Conservation (phyloP, 495 filamentous ascomycete species). For the Friedmanniomyces simplex region DNA sequence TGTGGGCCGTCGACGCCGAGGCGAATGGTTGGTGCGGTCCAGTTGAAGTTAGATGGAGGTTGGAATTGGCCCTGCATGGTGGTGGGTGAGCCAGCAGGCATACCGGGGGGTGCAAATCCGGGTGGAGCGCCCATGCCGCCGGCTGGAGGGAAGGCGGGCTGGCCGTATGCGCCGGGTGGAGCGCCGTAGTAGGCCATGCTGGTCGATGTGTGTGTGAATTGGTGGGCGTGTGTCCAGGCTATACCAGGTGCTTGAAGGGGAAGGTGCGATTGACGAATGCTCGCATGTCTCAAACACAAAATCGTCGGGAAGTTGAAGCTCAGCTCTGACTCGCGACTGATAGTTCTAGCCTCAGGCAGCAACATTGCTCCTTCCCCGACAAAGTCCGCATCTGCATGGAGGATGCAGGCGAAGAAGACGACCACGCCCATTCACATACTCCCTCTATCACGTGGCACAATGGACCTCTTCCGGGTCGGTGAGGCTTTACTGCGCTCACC, state of each 20-base stretch:
- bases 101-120: slow-evolving; percentile 12
- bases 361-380: background rate
- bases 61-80: slow-evolving; percentile 68
- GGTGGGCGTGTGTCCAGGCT: no score
- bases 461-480: slow-evolving; percentile 10
- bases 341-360: background rate
- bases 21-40: slow-evolving; percentile 92
- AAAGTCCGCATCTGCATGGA: background rate
- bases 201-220: no score
- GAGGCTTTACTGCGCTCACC: slow-evolving; percentile 12
- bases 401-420: no score
- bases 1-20: slow-evolving; percentile 42
- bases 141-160: background rate
- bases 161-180: slow-evolving; percentile 12
- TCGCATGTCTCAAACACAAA: no score
- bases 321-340: no score
- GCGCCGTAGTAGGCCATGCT: slow-evolving; percentile 20
- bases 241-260: no score
- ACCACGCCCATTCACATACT: no score
- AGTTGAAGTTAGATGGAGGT: slow-evolving; percentile 89
- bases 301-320: no score
- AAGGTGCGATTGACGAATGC: no score
- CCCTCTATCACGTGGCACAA: no score
- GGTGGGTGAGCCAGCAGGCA: slow-evolving; percentile 53
- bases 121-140: slow-evolving; percentile 3